Evolutionary conservation across 2,329 filamentous ascomycete species (phyloP).

Genomic region (Neonectria magnoliae): DNA sequence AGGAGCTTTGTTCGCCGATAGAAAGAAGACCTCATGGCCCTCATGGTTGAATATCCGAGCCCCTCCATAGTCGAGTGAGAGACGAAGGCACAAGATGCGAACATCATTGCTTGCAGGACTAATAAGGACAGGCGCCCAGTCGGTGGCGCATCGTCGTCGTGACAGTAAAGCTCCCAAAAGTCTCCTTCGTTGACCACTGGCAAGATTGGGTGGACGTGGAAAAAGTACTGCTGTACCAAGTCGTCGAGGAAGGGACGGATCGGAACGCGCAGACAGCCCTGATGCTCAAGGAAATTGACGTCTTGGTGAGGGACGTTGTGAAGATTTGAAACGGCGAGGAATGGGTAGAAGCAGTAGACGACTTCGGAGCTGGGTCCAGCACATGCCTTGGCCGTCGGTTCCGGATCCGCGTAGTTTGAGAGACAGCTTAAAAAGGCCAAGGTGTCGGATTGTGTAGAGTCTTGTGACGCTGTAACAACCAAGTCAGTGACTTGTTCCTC

Average conservation of each 20-base stretch:
- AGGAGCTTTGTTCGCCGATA: constrained; percentile 12
- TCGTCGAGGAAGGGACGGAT: constrained; percentile 53
- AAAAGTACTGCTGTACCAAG: constrained; percentile 59
- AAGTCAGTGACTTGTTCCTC: neutral
- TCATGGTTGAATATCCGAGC: constrained; percentile 1
- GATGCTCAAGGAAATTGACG: constrained; percentile 56
- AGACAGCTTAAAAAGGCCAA: neutral
- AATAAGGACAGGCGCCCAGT: constrained; percentile 1
- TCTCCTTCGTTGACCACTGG: constrained; percentile 58
- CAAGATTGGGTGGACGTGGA: constrained; percentile 56
- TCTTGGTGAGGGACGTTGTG: constrained; percentile 54
- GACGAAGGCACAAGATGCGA: constrained; percentile 17
- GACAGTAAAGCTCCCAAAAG: constrained; percentile 24
- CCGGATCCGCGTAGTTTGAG: neutral
- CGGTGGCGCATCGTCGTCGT: neutral
- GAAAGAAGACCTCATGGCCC: neutral
- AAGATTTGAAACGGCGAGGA: constrained; percentile 49
- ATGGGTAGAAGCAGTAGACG: constrained; percentile 56
- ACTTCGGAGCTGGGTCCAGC: constrained; percentile 40
- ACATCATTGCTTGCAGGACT: constrained; percentile 19
- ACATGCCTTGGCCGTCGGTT: neutral
- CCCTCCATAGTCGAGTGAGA: neutral
- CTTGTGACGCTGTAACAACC: neutral
- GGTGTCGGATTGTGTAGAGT: neutral
- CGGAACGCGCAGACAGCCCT: constrained; percentile 58